These are phyloP conservation scores for Albophoma yamanashiensis DNA, from an alignment of 2,329 filamentous ascomycete species.

Conservation along the genomic window DNA sequence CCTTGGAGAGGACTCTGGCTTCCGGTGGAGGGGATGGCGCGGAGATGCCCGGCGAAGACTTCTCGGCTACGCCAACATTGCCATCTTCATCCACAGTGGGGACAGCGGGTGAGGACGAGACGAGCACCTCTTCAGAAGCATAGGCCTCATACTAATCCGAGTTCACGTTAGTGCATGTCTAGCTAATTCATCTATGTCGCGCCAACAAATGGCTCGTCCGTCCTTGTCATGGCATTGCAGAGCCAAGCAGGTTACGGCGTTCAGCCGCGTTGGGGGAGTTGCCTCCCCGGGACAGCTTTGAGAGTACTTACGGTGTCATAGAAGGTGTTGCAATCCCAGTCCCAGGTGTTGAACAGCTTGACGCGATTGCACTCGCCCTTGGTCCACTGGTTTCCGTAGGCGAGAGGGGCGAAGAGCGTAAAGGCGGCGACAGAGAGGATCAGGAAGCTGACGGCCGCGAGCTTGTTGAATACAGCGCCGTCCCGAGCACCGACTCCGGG, in stretches of 20 bases:
- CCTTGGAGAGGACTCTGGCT: constrained; percentile 41
- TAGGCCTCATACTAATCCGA: constrained; percentile 38
- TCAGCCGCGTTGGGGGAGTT: constrained; percentile 16
- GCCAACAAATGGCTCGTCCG: neutral
- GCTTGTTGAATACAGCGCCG: constrained; percentile 59
- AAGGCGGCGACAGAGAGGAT: constrained; percentile 67
- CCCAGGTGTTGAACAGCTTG: constrained; percentile 84
- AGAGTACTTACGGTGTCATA: constrained; percentile 63
- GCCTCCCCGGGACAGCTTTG: constrained; percentile 10
- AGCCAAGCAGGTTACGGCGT: neutral
- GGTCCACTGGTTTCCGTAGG: constrained; percentile 93
- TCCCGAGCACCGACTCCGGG: constrained; percentile 55
- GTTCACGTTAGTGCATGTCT: constrained; percentile 7
- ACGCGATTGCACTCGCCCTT: constrained; percentile 74
- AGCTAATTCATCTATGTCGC: neutral
- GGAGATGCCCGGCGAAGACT: constrained; percentile 26
- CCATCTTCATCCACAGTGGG: constrained; percentile 15
- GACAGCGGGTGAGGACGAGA: constrained; percentile 17
- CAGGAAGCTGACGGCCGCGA: constrained; percentile 64
- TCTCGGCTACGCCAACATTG: constrained; percentile 6
- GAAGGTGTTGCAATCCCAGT: constrained; percentile 98
- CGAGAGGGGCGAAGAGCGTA: constrained; percentile 73
- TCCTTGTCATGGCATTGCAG: neutral
- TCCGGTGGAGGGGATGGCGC: constrained; percentile 38
- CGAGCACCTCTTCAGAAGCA: constrained; percentile 3